Percentiles rank a stretch among this genome's conserved stretches.
phyloP scores from a whole-genome alignment of 1,284 basidiomycete species.

The Takashimella tepidaria region DNA sequence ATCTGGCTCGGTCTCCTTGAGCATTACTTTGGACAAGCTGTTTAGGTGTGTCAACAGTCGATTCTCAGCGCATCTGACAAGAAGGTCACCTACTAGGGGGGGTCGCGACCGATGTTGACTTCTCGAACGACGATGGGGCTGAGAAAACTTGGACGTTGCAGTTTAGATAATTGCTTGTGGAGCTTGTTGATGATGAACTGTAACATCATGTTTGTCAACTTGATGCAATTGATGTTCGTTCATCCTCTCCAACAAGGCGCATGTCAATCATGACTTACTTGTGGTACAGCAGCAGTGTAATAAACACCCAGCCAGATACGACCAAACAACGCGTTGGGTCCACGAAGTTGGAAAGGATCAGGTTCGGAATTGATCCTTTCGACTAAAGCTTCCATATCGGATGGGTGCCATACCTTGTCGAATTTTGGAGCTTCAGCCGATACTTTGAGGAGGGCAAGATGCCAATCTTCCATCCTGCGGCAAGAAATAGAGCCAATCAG shows the following conservation, averaged over 20 bases:
- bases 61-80: slow-evolving; percentile 4
- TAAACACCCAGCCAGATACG: slow-evolving; percentile 90
- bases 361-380: slow-evolving; percentile 82
- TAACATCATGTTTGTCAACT: no score
- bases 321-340: slow-evolving; percentile 91
- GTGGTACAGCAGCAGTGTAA: slow-evolving; percentile 71
- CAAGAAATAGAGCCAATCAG: no score
- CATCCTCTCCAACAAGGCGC: not conserved
- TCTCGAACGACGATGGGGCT: slow-evolving; percentile 80
- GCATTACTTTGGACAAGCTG: slow-evolving; percentile 88
- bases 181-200: slow-evolving; percentile 75
- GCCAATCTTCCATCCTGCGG: slow-evolving; percentile 81
- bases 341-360: slow-evolving; percentile 91
- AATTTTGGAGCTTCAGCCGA: slow-evolving; percentile 52
- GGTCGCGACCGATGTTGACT: slow-evolving; percentile 77
- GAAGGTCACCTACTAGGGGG: slow-evolving; percentile 51
- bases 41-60: not conserved
- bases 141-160: slow-evolving; percentile 81
- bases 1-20: slow-evolving; percentile 88
- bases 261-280: slow-evolving; percentile 31
- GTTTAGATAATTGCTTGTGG: slow-evolving; percentile 88
- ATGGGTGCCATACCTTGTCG: slow-evolving; percentile 59
- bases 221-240: no score
- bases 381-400: slow-evolving; percentile 80
- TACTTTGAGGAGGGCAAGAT: slow-evolving; percentile 74